A percentile compares a stretch with the other conserved stretches of the same genome.
Conservation (phyloP, 2,329 filamentous ascomycete genomes). For the Xylaria sp. region DNA sequence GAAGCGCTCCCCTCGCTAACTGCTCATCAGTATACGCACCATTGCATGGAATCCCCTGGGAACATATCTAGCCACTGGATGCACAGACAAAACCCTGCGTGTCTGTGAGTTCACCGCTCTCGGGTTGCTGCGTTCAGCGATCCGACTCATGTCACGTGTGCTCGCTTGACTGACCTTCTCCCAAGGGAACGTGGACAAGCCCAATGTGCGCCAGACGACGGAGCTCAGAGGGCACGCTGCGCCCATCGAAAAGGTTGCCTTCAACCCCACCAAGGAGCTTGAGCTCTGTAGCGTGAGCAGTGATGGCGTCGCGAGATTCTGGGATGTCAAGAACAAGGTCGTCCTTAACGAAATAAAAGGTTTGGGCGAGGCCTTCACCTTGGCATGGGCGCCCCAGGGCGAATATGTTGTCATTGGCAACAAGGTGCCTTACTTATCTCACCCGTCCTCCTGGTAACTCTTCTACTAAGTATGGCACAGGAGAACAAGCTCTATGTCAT, state of each 20-base stretch:
- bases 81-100: constrained; percentile 74
- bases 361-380: constrained; percentile 73
- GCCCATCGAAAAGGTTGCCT: constrained; percentile 78
- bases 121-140: neutral
- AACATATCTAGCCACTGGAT: constrained; percentile 84
- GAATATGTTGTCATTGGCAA: constrained; percentile 76
- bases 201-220: constrained; percentile 78
- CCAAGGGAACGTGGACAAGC: constrained; percentile 80
- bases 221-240: constrained; percentile 76
- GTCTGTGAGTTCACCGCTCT: constrained; percentile 67
- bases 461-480: constrained; percentile 51
- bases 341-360: constrained; percentile 76
- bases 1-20: neutral
- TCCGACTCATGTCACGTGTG: neutral
- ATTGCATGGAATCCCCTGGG: constrained; percentile 92
- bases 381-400: constrained; percentile 80
- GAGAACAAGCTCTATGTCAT: constrained; percentile 71
- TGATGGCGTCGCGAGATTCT: constrained; percentile 80
- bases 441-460: neutral
- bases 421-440: constrained; percentile 62
- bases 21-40: constrained; percentile 71
- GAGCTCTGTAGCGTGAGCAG: constrained; percentile 79
- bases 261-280: constrained; percentile 80
- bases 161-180: constrained; percentile 18
- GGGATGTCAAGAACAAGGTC: constrained; percentile 80